These are phyloP conservation scores for Epicoccum sorghinum DNA, from an alignment of 2,329 filamentous ascomycete genomes.

Conservation along the genomic window DNA sequence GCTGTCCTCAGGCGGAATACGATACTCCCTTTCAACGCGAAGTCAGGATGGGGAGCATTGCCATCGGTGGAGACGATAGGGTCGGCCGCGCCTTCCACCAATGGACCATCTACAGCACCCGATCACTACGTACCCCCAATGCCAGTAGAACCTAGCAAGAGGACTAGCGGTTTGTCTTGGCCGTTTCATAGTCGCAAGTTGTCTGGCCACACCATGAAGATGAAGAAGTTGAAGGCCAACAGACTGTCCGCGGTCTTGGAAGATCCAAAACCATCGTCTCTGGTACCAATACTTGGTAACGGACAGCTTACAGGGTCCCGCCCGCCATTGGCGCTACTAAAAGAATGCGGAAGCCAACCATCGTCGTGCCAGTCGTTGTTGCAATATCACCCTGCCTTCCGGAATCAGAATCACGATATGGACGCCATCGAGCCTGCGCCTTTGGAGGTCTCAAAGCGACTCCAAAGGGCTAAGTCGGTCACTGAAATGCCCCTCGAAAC, in stretches of 20 bases:
- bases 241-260: conserved; percentile 49
- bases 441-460: conserved; percentile 17
- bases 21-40: conserved; percentile 42
- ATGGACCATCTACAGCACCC: conserved; percentile 29
- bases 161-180: conserved; percentile 37
- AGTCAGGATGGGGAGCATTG: conserved; percentile 50
- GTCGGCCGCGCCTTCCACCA: conserved; percentile 20
- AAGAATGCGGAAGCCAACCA: conserved; percentile 25
- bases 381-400: conserved; percentile 37
- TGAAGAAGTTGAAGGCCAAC: conserved; percentile 35
- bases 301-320: conserved; percentile 13
- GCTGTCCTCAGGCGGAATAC: conserved; percentile 40
- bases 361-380: conserved; percentile 37
- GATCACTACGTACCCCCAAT: conserved; percentile 22
- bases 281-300: conserved; percentile 29
- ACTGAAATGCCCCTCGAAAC: conserved; percentile 25
- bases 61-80: conserved; percentile 47
- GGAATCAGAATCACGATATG: conserved; percentile 17
- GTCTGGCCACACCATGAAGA: conserved; percentile 34
- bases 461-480: conserved; percentile 35
- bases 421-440: not conserved
- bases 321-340: conserved; percentile 19
- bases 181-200: conserved; percentile 34
- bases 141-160: conserved; percentile 24
- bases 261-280: conserved; percentile 43